Percentiles rank a stretch among this genome's conserved stretches.
Conservation (phyloP, 163 green algal genomes). For the Volvox carteri region DNA sequence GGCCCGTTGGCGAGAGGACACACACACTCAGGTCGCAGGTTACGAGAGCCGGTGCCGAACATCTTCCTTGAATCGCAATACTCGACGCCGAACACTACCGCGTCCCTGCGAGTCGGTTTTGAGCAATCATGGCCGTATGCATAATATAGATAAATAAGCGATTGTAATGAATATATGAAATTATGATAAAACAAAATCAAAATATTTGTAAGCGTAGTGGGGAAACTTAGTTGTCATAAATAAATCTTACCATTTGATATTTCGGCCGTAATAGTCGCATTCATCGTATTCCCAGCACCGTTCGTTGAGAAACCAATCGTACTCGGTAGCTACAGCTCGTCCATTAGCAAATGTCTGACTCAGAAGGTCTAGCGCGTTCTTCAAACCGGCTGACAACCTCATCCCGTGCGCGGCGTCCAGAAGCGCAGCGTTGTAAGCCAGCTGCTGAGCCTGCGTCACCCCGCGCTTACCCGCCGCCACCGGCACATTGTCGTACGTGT, state of each 20-base stretch:
- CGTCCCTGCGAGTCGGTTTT: neutral
- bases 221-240: too few species aligned
- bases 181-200: too few species aligned
- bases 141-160: too few species aligned
- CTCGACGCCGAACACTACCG: slow-evolving; percentile 20
- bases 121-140: too few species aligned
- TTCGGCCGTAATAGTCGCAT: slow-evolving; percentile 9
- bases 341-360: neutral
- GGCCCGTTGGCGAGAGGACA: slow-evolving; percentile 12
- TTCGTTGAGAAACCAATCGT: slow-evolving; percentile 54
- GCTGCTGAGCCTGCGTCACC: slow-evolving; percentile 19
- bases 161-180: too few species aligned
- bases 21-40: slow-evolving; percentile 34
- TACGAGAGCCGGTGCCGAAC: neutral
- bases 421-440: slow-evolving; percentile 17
- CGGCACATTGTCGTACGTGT: slow-evolving; percentile 50
- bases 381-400: slow-evolving; percentile 31
- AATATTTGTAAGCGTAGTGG: too few species aligned
- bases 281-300: slow-evolving; percentile 37
- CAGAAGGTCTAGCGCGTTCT: slow-evolving; percentile 51
- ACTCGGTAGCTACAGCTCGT: slow-evolving; percentile 3
- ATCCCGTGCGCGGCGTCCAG: slow-evolving; percentile 44
- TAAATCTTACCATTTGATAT: slow-evolving; percentile 22
- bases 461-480: neutral
- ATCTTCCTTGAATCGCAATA: slow-evolving; percentile 28